A percentile compares a stretch with the other conserved stretches of the same genome.
Evolutionary conservation across 2,329 filamentous ascomycete species (phyloP).

Genomic region (Byssochlamys sp.): DNA sequence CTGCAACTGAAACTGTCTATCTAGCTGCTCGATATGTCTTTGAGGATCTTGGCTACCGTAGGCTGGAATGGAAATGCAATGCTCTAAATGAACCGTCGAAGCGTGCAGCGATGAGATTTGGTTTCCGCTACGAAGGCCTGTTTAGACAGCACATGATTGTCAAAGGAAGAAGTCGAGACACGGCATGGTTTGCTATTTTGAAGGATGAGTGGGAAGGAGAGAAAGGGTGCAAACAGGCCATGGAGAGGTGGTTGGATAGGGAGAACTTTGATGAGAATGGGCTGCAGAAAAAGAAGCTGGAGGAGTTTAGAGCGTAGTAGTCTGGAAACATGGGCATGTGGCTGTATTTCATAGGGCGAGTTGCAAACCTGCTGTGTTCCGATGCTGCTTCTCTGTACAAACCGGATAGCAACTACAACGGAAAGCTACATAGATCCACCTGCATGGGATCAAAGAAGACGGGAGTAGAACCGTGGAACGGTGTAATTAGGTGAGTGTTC

Average conservation of each 20-base stretch:
- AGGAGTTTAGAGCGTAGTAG: conserved; percentile 19
- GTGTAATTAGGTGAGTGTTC: too few relatives aligned
- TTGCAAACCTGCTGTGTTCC: too few relatives aligned
- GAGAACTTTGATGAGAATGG: conserved; percentile 49
- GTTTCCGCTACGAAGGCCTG: conserved; percentile 49
- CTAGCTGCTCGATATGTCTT: conserved; percentile 46
- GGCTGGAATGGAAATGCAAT: conserved; percentile 57
- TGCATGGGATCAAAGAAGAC: too few relatives aligned
- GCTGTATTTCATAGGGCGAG: too few relatives aligned
- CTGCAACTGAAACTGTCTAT: conserved; percentile 50
- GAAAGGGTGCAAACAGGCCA: conserved; percentile 33
- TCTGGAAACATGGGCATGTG: background rate
- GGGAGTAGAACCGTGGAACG: too few relatives aligned
- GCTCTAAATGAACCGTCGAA: conserved; percentile 45
- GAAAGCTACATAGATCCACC: too few relatives aligned
- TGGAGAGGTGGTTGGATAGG: conserved; percentile 47
- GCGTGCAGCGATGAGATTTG: conserved; percentile 46
- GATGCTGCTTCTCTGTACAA: too few relatives aligned
- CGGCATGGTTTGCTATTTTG: conserved; percentile 49
- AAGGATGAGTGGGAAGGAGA: conserved; percentile 55
- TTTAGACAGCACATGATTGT: conserved; percentile 53
- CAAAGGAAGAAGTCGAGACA: conserved; percentile 49
- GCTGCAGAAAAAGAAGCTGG: conserved; percentile 41
- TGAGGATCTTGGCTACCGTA: conserved; percentile 43
- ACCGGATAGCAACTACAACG: too few relatives aligned